A percentile compares a stretch with the other conserved stretches of the same genome.
These are phyloP conservation scores for Nepenthes alata DNA, from an alignment of 179 eudicot genomes.

Conservation along the genomic window DNA sequence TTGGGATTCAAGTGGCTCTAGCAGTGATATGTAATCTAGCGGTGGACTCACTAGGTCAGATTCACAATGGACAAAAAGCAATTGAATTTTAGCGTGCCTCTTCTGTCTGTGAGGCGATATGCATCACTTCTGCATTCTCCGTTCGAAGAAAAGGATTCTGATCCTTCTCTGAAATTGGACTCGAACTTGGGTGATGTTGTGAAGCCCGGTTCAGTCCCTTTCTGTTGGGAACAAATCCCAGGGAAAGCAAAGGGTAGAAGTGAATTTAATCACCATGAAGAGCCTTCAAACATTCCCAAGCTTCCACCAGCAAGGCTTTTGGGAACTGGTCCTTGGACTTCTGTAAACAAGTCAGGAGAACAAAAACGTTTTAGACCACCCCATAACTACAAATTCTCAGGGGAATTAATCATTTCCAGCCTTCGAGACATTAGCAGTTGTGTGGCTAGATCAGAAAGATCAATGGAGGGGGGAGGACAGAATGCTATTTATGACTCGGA, in stretches of 20 bases:
- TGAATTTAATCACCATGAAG: slow-evolving; percentile 15
- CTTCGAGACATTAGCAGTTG: slow-evolving; percentile 8
- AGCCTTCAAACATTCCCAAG: slow-evolving; percentile 31
- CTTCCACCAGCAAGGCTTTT: slow-evolving; percentile 38
- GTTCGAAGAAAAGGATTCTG: slow-evolving; percentile 18
- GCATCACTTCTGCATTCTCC: slow-evolving; percentile 7
- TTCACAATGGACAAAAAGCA: slow-evolving; percentile 9
- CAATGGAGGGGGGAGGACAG: slow-evolving; percentile 18
- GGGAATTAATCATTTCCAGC: slow-evolving; percentile 13
- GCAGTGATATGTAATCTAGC: too few species aligned
- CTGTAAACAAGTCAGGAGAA: slow-evolving; percentile 33
- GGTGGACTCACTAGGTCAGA: too few species aligned
- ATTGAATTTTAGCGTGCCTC: slow-evolving; percentile 10
- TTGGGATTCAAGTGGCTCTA: too few species aligned
- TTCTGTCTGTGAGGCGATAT: slow-evolving; percentile 11
- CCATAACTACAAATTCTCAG: slow-evolving; percentile 12
- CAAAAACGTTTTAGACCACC: slow-evolving; percentile 21
- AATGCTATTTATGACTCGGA: slow-evolving; percentile 25
- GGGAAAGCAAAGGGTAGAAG: slow-evolving; percentile 53
- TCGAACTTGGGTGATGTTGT: slow-evolving; percentile 45
- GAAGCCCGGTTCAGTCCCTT: slow-evolving; percentile 72
- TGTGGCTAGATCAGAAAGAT: slow-evolving; percentile 18
- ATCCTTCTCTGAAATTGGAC: slow-evolving; percentile 22
- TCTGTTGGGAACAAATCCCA: slow-evolving; percentile 73
- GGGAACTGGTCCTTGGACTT: slow-evolving; percentile 16